A percentile compares a stretch with the other conserved stretches of the same genome.
Evolutionary conservation across 495 filamentous ascomycete genomes (phyloP).

Genomic region (Podospora australis): DNA sequence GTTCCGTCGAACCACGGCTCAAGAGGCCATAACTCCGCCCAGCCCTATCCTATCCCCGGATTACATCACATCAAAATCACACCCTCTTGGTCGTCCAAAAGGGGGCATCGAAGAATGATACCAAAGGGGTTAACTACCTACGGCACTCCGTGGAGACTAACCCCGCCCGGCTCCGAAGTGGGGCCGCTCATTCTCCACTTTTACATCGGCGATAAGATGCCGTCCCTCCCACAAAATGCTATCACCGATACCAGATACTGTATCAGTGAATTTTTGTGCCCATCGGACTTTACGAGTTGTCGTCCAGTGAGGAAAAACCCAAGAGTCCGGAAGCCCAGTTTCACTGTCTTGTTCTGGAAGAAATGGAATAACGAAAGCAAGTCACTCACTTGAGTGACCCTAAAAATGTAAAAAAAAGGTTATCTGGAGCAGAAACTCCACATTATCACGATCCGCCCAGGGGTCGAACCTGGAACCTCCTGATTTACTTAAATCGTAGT

Average conservation of each 20-base stretch:
- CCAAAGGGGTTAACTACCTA: background rate
- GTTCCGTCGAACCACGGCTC: too few relatives aligned
- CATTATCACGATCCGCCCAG: background rate
- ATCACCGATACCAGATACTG: background rate
- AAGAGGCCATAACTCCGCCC: too few relatives aligned
- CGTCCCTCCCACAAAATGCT: background rate
- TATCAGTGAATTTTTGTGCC: background rate
- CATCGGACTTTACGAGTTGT: background rate
- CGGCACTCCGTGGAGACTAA: background rate
- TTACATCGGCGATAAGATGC: background rate
- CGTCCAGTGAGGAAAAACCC: background rate
- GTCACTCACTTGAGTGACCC: background rate
- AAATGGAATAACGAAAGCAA: background rate
- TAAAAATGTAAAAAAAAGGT: background rate
- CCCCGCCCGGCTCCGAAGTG: background rate
- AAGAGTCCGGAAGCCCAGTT: background rate
- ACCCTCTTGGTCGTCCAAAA: background rate
- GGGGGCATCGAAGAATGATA: too few relatives aligned
- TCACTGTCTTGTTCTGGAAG: background rate
- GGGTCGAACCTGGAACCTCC: constrained; percentile 1
- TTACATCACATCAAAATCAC: too few relatives aligned
- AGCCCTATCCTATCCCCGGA: too few relatives aligned
- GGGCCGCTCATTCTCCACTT: background rate
- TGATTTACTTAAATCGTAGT: background rate
- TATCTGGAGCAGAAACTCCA: background rate